Evolutionary conservation across 2,329 filamentous ascomycete genomes (phyloP), one percentile per base, ranked within the genome.

Genomic region (Akanthomyces dipterigenus): DNA sequence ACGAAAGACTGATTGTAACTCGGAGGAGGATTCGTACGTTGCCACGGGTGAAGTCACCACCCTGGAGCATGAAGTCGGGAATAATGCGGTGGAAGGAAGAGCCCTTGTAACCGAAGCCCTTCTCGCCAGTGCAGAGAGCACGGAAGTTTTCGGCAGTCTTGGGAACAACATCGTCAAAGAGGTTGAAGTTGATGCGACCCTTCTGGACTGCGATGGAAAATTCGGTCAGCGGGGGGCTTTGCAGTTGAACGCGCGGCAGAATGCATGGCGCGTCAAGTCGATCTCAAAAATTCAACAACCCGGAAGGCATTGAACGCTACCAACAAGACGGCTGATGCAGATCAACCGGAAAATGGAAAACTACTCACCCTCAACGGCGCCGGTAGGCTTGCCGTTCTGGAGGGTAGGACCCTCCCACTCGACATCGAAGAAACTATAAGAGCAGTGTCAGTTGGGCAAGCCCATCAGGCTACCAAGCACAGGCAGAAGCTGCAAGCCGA

Each of bases 11-110:
- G 22, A 6, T 28, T 28, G 9, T 16, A 48, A 20, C 9, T 58
- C 55, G 45, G 1, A 24, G 11, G 43, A 58, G 36, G 50, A 22
- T 49, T 79, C 90, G 77, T 82, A 96, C 92, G 79, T 96, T 95
- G 74, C 87, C 86, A 74, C 89, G 89, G 78, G 91, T 96, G 82
- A 96, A 96, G 84, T 96, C 91, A 84, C 91, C 91, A 76, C 91
- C 92, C 85, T 96, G 92, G 70, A 96, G 88, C 92, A 96, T 96
- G 85, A 96, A 96, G 62, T 91, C 77, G 69, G 89, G 89, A 78
- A 96, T 96, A 78, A 96, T 88, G 71, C 92, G 91, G 85, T 96
- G 91, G 88, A 96, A 96, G 68, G 84, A 82, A 70, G 90, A 95
- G 73, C 85, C 86, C 76, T 84, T 77, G 84, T 96, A 96, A 70